phyloP scores from a whole-genome alignment of 1,139 yeast genomes.

The Geotrichum aggregatum region DNA sequence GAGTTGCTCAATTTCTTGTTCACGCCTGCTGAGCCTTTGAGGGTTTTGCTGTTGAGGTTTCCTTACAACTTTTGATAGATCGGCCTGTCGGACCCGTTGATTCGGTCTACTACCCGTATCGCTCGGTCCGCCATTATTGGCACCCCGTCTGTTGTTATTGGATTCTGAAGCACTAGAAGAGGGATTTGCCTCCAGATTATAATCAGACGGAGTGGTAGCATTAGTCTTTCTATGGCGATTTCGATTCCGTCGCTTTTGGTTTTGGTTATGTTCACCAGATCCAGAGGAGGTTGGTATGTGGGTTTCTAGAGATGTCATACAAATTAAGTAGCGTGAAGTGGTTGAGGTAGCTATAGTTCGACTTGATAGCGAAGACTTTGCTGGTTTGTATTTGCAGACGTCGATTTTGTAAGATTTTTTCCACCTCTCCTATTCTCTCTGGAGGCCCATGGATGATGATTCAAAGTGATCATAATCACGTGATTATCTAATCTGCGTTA shows the following conservation, averaged over 20 bases:
- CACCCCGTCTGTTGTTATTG: not conserved
- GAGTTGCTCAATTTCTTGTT: constrained; percentile 21
- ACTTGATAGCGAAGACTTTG: too few species aligned
- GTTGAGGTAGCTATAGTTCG: too few species aligned
- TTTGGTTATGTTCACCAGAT: not conserved
- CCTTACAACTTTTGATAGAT: constrained; percentile 22
- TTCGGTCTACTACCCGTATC: constrained; percentile 9
- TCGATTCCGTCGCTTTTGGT: constrained; percentile 2
- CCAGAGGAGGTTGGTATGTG: too few species aligned
- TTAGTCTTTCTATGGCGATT: not conserved
- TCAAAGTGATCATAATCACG: too few species aligned
- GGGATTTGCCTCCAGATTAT: not conserved
- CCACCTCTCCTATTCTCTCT: too few species aligned
- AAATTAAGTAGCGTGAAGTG: too few species aligned
- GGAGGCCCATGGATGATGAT: too few species aligned
- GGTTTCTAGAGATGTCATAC: too few species aligned
- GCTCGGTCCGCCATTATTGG: not conserved
- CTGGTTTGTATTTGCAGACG: too few species aligned
- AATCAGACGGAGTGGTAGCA: not conserved
- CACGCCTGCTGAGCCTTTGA: constrained; percentile 23
- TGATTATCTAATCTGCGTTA: too few species aligned
- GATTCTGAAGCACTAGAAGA: not conserved
- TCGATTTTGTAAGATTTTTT: too few species aligned
- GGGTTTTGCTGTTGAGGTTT: constrained; percentile 26
- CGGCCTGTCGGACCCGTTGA: constrained; percentile 19